phyloP scores from a whole-genome alignment of 164 flowering plant species.

The Stephania cephalantha region DNA sequence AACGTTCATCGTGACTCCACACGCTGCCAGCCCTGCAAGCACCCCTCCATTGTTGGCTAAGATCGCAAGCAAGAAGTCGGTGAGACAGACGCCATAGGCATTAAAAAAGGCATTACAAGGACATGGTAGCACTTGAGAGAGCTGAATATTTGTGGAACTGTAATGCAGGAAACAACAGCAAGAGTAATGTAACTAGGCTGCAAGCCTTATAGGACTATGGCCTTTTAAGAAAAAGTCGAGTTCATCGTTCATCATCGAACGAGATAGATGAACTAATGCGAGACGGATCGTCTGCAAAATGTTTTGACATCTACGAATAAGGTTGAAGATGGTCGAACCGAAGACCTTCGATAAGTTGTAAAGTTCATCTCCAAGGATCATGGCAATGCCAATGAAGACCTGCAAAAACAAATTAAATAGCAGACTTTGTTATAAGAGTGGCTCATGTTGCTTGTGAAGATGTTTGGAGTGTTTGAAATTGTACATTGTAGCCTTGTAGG shows the following conservation, averaged over 20 bases:
- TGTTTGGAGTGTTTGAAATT: background rate
- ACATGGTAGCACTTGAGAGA: constrained; percentile 47
- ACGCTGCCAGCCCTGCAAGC: too few relatives aligned
- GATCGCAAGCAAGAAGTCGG: too few relatives aligned
- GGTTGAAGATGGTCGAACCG: background rate
- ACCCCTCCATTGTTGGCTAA: too few relatives aligned
- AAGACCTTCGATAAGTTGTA: background rate
- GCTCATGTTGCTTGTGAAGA: background rate
- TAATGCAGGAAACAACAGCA: constrained; percentile 30
- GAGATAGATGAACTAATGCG: constrained; percentile 1
- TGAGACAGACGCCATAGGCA: too few relatives aligned
- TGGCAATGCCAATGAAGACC: constrained; percentile 4
- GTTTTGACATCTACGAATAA: background rate
- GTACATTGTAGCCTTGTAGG: constrained; percentile 39
- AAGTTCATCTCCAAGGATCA: constrained; percentile 3
- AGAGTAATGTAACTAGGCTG: constrained; percentile 37
- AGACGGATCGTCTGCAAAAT: background rate
- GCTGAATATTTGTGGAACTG: constrained; percentile 42
- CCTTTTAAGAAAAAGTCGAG: constrained; percentile 43
- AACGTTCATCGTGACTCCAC: too few relatives aligned
- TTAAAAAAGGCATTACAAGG: constrained; percentile 18
- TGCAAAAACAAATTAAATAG: too few relatives aligned
- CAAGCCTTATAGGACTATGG: constrained; percentile 41
- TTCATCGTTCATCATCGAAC: constrained; percentile 34
- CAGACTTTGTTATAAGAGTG: too few relatives aligned